Percentiles rank a stretch among this genome's conserved stretches.
Evolutionary conservation across 208 protist species (phyloP).

Genomic region (Leptomonas seymouri): DNA sequence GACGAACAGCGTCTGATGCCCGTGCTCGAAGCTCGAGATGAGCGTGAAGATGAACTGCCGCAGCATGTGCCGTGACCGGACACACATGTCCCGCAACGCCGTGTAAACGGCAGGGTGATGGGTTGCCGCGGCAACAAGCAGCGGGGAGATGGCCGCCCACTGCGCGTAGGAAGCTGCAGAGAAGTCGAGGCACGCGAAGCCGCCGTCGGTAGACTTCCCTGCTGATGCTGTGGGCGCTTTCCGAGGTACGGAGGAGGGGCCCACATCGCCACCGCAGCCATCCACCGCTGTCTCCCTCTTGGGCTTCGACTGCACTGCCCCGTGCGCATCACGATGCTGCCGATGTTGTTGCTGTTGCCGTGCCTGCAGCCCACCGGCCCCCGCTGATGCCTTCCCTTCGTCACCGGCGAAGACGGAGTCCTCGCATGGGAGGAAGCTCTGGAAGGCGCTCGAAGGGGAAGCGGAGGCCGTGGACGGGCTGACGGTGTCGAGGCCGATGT

Average conservation of each 20-base stretch:
- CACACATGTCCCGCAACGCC: conserved; percentile 72
- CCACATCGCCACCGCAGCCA: no score
- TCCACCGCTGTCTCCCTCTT: no score
- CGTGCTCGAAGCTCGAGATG: conserved; percentile 66
- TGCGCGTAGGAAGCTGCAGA: conserved; percentile 54
- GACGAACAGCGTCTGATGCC: conserved; percentile 31
- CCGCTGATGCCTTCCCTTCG: background rate
- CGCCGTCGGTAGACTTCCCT: conserved; percentile 10
- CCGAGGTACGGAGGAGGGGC: no score
- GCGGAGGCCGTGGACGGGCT: conserved; percentile 14
- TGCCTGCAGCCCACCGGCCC: background rate
- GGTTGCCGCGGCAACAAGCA: conserved; percentile 56
- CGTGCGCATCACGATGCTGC: no score
- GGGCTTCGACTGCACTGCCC: no score
- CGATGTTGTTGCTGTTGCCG: background rate
- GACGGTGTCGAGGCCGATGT: conserved; percentile 7
- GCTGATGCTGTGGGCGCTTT: background rate
- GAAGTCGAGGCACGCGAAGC: conserved; percentile 67
- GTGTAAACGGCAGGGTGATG: conserved; percentile 45
- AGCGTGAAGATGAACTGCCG: conserved; percentile 77
- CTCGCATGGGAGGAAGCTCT: conserved; percentile 1
- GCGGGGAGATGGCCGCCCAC: conserved; percentile 63
- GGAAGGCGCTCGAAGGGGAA: conserved; percentile 8
- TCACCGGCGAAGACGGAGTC: background rate
- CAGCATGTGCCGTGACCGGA: conserved; percentile 58